Evolutionary conservation across 768 basidiomycete species (phyloP), one percentile per base, ranked within the genome.

Genomic region (Royoungia palumana): DNA sequence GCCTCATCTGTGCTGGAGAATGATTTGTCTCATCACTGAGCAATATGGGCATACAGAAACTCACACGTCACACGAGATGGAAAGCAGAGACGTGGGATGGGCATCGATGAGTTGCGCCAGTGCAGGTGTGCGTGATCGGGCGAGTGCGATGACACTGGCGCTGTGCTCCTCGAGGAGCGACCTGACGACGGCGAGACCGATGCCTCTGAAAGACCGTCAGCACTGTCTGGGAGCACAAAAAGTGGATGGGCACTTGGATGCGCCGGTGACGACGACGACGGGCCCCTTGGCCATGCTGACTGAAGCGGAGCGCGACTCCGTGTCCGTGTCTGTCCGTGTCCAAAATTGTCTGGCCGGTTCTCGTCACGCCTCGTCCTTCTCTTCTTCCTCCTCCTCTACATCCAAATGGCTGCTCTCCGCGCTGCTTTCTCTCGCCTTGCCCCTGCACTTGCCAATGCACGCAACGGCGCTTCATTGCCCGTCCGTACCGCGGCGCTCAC

Each of bases 221-320:
- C 42, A 27, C 40, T 6, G 11, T 50, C 10, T 4, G 32, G 14
- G 44, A 27, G n/a, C 24, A 36, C 35, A 27, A 41, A 13, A 40
- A 24, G 20, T 52, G 46, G 6, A n/a, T 10, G 50, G n/a, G 17
- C 5, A 88, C 87, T 77, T 89, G 46, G 89, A 94, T 17, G 89
- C 93, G 46, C 94, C 94, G 49, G 93, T 89, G 55, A 95, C 75
- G 46, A 94, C 64, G 27, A 94, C 74, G 45, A 87, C 80, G 5
- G 84, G 82, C 51, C n/a, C n/a, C n/a, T 71, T 76, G 34, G 60
- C 13, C 57, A 68, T 64, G 41, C 30, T 6, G n/a, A 32, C 14
- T 39, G 28, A n/a, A 20, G 41, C 48, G 41, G 44, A 35, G 24
- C 13, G 12, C 8, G 16, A 11, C 32, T 53, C 60, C 64, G 64